These are phyloP conservation scores for Boletellus sp. DNA, from an alignment of 1,284 basidiomycete genomes.

Conservation along the genomic window DNA sequence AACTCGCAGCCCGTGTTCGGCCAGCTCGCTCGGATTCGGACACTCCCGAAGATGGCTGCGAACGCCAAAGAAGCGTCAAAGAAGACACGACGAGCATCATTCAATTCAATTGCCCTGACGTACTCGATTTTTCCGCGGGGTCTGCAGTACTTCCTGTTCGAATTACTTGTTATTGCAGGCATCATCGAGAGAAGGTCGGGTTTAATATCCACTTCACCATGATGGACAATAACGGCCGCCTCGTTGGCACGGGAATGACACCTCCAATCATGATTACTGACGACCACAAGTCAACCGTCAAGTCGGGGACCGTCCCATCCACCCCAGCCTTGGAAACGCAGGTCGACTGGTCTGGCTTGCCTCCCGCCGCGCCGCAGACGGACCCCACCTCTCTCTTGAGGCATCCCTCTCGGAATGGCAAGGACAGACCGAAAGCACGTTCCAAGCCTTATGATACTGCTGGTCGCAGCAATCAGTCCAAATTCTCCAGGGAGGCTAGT, in stretches of 20 bases:
- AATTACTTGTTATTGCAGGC: slow-evolving; percentile 98
- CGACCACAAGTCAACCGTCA: slow-evolving; percentile 86
- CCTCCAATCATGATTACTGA: slow-evolving; percentile 99
- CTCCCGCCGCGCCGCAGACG: slow-evolving; percentile 18
- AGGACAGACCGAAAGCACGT: slow-evolving; percentile 39
- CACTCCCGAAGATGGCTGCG: slow-evolving; percentile 50
- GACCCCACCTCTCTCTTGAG: slow-evolving; percentile 41
- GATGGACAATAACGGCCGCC: slow-evolving; percentile 75
- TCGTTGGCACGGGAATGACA: slow-evolving; percentile 82
- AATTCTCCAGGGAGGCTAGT: slow-evolving; percentile 49
- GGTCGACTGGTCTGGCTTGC: slow-evolving; percentile 44
- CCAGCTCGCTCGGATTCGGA: slow-evolving; percentile 79
- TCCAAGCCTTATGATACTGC: slow-evolving; percentile 58
- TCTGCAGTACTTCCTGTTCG: slow-evolving; percentile 88
- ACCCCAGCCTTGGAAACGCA: slow-evolving; percentile 33
- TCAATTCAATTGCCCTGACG: slow-evolving; percentile 93
- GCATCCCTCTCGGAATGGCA: slow-evolving; percentile 38
- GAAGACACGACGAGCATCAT: slow-evolving; percentile 84
- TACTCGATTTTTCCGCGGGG: slow-evolving; percentile 87
- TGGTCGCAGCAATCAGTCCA: slow-evolving; percentile 39
- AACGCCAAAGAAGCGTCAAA: slow-evolving; percentile 43
- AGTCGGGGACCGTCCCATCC: slow-evolving; percentile 23
- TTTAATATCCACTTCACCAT: slow-evolving; percentile 93
- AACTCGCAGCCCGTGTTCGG: slow-evolving; percentile 74
- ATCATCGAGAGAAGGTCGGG: slow-evolving; percentile 96